Conservation (phyloP, 805 yeast species). For the Lipomyces lipofer region DNA sequence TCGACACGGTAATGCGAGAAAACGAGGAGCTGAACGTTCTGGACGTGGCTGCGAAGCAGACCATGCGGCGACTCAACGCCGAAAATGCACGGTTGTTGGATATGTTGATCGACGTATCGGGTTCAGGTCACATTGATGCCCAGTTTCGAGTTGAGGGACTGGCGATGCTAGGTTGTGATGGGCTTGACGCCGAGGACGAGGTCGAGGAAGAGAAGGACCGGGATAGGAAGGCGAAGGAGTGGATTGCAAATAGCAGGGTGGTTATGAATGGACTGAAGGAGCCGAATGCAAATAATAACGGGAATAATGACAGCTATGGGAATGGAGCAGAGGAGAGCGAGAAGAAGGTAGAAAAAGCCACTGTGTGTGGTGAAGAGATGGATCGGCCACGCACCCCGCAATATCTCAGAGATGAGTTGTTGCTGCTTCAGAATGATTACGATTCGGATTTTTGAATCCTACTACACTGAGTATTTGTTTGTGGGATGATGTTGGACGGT, state of each 20-base stretch:
- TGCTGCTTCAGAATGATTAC: slow-evolving; percentile 19
- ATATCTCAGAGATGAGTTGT: slow-evolving; percentile 10
- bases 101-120: slow-evolving; percentile 23
- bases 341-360: background rate
- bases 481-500: background rate
- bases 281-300: background rate
- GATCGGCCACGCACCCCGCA: background rate
- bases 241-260: slow-evolving; percentile 1
- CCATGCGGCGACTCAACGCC: slow-evolving; percentile 22
- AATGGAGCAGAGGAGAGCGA: background rate
- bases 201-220: slow-evolving; percentile 12
- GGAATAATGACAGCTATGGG: background rate
- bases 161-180: too few species aligned
- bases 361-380: background rate
- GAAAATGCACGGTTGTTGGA: slow-evolving; percentile 28
- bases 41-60: slow-evolving; percentile 20
- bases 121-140: slow-evolving; percentile 17
- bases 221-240: slow-evolving; percentile 1
- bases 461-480: background rate
- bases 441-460: slow-evolving; percentile 12
- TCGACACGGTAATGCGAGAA: slow-evolving; percentile 23
- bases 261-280: background rate
- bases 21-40: slow-evolving; percentile 18
- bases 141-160: slow-evolving; percentile 10
- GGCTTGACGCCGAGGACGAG: too few species aligned